phyloP scores from a whole-genome alignment of 164 flowering plant genomes.

The Aristolochia californica region DNA sequence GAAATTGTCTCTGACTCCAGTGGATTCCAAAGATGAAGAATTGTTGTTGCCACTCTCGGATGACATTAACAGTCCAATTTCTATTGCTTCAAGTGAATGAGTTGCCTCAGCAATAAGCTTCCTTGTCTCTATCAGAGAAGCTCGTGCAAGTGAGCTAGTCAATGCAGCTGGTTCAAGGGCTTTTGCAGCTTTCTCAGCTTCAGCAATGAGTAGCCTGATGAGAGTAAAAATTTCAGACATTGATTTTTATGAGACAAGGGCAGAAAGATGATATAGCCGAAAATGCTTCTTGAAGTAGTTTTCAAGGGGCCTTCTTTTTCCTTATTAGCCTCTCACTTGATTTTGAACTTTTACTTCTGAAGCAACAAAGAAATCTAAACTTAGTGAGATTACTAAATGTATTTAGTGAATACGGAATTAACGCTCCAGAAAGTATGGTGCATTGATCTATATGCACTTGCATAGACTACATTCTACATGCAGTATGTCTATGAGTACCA shows the following conservation, averaged over 20 bases:
- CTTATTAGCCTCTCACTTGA: too few species aligned
- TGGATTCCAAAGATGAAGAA: slow-evolving; percentile 9
- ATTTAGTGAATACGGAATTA: too few species aligned
- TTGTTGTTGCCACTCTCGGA: slow-evolving; percentile 4
- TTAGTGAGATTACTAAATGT: too few species aligned
- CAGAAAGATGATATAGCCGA: not conserved
- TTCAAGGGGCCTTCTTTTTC: too few species aligned
- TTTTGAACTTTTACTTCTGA: too few species aligned
- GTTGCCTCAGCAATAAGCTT: slow-evolving; percentile 80
- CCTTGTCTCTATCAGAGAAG: slow-evolving; percentile 71
- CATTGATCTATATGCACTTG: too few species aligned
- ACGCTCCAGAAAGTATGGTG: too few species aligned
- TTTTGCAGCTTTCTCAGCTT: slow-evolving; percentile 85
- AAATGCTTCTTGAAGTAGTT: not conserved
- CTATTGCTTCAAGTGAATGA: slow-evolving; percentile 39
- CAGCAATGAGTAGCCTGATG: slow-evolving; percentile 61
- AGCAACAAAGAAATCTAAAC: too few species aligned
- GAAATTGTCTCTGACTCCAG: slow-evolving; percentile 6
- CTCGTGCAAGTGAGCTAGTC: slow-evolving; percentile 62
- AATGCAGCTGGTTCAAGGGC: slow-evolving; percentile 75
- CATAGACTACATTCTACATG: too few species aligned
- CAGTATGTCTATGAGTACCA: too few species aligned
- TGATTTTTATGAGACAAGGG: not conserved
- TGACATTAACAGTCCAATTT: slow-evolving; percentile 16
- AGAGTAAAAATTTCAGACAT: not conserved